These are phyloP conservation scores for Diaporthe caulivora DNA, from an alignment of 2,329 filamentous ascomycete genomes.

Conservation along the genomic window DNA sequence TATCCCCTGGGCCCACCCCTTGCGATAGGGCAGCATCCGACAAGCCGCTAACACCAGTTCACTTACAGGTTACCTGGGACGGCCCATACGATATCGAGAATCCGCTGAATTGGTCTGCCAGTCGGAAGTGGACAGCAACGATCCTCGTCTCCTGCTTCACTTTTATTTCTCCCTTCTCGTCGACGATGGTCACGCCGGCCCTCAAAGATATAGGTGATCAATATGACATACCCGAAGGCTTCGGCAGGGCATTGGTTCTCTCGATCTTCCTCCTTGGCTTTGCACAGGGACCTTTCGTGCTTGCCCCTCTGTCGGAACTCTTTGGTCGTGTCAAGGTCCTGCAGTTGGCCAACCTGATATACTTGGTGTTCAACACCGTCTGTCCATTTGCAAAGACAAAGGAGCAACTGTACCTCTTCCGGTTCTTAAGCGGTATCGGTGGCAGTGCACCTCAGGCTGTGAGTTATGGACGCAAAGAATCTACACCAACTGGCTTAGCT, in stretches of 20 bases:
- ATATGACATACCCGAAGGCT: conserved; percentile 24
- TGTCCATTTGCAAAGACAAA: conserved; percentile 45
- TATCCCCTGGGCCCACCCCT: neutral
- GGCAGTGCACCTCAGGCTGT: conserved; percentile 23
- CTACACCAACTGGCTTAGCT: neutral
- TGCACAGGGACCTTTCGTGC: conserved; percentile 13
- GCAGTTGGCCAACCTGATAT: conserved; percentile 46
- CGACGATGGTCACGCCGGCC: conserved; percentile 33
- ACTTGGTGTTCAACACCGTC: conserved; percentile 46
- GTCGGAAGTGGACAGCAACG: conserved; percentile 29
- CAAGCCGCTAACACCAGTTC: neutral
- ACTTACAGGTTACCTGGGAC: conserved; percentile 31
- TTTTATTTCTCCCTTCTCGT: conserved; percentile 35
- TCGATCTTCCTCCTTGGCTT: conserved; percentile 34
- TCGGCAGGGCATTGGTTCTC: conserved; percentile 2
- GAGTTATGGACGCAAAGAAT: neutral
- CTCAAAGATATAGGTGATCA: conserved; percentile 19
- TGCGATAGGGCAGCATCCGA: neutral
- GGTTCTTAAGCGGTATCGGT: conserved; percentile 51
- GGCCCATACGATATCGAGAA: conserved; percentile 31
- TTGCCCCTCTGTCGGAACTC: conserved; percentile 54
- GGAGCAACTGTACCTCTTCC: conserved; percentile 45
- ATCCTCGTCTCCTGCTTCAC: conserved; percentile 34
- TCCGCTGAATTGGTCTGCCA: conserved; percentile 29
- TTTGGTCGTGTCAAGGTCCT: conserved; percentile 49